phyloP scores from a whole-genome alignment of 805 yeast genomes.

The Zygoascus biomembranicola region DNA sequence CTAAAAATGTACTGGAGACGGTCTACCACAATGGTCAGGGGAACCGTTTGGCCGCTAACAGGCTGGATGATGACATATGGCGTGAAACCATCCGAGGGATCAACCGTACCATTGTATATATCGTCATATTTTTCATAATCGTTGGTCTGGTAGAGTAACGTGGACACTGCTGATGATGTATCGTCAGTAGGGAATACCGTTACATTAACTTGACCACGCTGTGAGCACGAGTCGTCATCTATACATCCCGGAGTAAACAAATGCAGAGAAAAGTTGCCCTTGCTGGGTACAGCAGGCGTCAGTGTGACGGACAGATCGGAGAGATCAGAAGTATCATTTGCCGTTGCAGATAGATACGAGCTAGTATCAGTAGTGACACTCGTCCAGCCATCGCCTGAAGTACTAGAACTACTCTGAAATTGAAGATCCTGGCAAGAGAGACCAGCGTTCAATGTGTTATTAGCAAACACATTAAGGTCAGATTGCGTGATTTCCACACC shows the following conservation, averaged over 20 bases:
- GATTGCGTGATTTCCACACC: conserved; percentile 65
- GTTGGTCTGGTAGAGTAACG: conserved; percentile 73
- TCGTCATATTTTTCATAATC: conserved; percentile 71
- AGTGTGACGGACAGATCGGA: conserved; percentile 39
- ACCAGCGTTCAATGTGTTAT: conserved; percentile 55
- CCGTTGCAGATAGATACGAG: conserved; percentile 21
- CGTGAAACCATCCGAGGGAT: conserved; percentile 31
- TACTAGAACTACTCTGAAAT: conserved; percentile 26
- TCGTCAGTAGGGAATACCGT: conserved; percentile 44
- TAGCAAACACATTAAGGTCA: conserved; percentile 56
- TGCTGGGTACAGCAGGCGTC: conserved; percentile 57
- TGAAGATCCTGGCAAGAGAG: conserved; percentile 46
- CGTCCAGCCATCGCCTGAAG: conserved; percentile 25
- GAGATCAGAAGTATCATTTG: conserved; percentile 25
- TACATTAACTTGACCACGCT: conserved; percentile 73
- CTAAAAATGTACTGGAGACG: conserved; percentile 39
- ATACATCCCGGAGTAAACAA: conserved; percentile 85
- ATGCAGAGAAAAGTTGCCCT: conserved; percentile 67
- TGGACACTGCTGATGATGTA: conserved; percentile 30
- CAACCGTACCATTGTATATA: conserved; percentile 61
- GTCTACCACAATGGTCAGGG: conserved; percentile 62
- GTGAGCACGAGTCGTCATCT: conserved; percentile 54
- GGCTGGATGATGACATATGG: conserved; percentile 41
- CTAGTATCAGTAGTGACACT: conserved; percentile 14
- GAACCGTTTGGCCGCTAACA: conserved; percentile 19